A percentile compares a stretch with the other conserved stretches of the same genome.
Conservation (phyloP, 129 eudicot species). For the sunflower (Helianthus annuus) region HanXRQr2.0-SUNRISE NC_035438.2:66060017-66060516, state of each 20-base stretch:
- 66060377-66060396: too few relatives aligned
- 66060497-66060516: too few relatives aligned
- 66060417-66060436: too few relatives aligned
- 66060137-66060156: constrained; percentile 84
- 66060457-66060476: too few relatives aligned
- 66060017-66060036: constrained; percentile 39
- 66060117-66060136: constrained; percentile 89
- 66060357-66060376: too few relatives aligned
- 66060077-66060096: constrained; percentile 78
- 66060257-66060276: neutral
- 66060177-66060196: neutral
- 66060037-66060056: constrained; percentile 84
- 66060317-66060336: constrained; percentile 13
- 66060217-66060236: neutral
- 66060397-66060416: too few relatives aligned
- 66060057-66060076: constrained; percentile 97
- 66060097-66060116: constrained; percentile 69
- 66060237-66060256: neutral
- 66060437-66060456: too few relatives aligned
- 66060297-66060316: constrained; percentile 1
- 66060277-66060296: neutral
- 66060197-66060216: neutral
- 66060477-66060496: too few relatives aligned
- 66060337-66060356: neutral
- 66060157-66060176: constrained; percentile 55